These are phyloP conservation scores for Ogataea hybrid DNA, from an alignment of 1,139 yeast genomes.

Conservation along the genomic window DNA sequence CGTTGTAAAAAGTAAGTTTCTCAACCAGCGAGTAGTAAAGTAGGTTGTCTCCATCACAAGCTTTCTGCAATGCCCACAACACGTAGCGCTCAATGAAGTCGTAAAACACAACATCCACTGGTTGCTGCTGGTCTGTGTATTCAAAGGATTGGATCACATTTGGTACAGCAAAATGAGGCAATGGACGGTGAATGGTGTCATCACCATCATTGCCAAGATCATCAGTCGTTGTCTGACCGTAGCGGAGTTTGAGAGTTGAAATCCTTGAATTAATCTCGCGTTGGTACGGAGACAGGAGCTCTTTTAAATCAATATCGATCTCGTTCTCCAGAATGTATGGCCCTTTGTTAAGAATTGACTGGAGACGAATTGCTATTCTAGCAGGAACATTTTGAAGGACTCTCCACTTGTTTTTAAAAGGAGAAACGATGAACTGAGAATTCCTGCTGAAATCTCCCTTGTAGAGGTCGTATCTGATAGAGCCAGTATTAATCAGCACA, in stretches of 20 bases:
- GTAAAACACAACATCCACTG: slow-evolving; percentile 72
- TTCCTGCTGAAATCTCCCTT: slow-evolving; percentile 83
- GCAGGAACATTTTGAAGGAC: slow-evolving; percentile 51
- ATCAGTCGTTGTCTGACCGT: slow-evolving; percentile 80
- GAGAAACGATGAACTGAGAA: slow-evolving; percentile 80
- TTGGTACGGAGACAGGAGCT: slow-evolving; percentile 27
- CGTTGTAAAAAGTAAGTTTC: slow-evolving; percentile 29
- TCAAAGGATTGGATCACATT: slow-evolving; percentile 59
- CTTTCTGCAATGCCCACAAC: slow-evolving; percentile 49
- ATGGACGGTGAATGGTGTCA: slow-evolving; percentile 74
- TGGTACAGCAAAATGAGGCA: slow-evolving; percentile 61
- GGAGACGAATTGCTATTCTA: slow-evolving; percentile 45
- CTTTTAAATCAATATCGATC: slow-evolving; percentile 6
- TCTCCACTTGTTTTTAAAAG: slow-evolving; percentile 81
- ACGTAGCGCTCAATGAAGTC: slow-evolving; percentile 70
- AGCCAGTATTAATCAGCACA: slow-evolving; percentile 81
- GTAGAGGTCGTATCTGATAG: slow-evolving; percentile 83
- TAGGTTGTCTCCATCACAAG: slow-evolving; percentile 22
- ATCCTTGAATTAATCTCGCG: slow-evolving; percentile 12
- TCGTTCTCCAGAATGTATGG: slow-evolving; percentile 39
- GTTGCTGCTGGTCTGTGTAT: slow-evolving; percentile 22
- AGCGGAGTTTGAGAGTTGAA: slow-evolving; percentile 14
- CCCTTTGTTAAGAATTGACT: slow-evolving; percentile 48
- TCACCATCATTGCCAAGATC: slow-evolving; percentile 87
- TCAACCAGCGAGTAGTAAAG: slow-evolving; percentile 31